Base-by-base conservation (phyloP, 2,329 filamentous ascomycete species). In the Cladophialophora psammophila region DNA sequence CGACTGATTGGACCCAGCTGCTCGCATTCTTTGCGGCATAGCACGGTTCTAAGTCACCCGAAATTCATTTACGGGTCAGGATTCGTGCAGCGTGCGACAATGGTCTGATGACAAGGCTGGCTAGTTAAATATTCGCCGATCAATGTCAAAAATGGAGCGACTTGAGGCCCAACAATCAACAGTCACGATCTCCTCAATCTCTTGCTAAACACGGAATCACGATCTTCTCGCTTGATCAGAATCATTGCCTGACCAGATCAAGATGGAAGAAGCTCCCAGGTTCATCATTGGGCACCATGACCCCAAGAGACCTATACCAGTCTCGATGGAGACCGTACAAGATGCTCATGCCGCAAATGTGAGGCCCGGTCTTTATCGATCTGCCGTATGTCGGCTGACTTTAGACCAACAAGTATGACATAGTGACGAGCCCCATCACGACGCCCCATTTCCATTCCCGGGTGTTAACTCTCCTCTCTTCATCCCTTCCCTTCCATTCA, bases 241-340 rank as follows among this genome's bases (percentile, higher is more conserved):
- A 9, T 40, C 35, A 31, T 36, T 9, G 20, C 10, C 45, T 40
- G 31, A 18, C n/a, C 20, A 18, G 10, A 2, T 6, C 31, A 36
- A 62, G 18, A 72, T 70, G 42, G 78, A 81, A 8, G 77, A 78
- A 53, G 72, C 75, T 62, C 72, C 85, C 26, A 78, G 82, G 18
- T 88, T 89, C 73, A 88, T 85, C 72, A 80, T 90, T 69, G 87
- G 87, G 66, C 86, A 89, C 65, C 86, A 90, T 80, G 86, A 89
- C 74, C 82, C 81, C 40, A 83, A 83, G 65, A 82, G 86, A 18
- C 74, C 78, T 15, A 69, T 81, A 52, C 78, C 82, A 38, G 81
- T 86, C 61, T 82, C 83, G n/a, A 73, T 80, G 13, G 77, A 84
- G 68, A 75, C 85, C 45, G 78, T 88, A 42, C 81, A 81, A 59